Evolutionary conservation across 306 rosid species (phyloP).

Genomic region (Cajanus cajan): DNA sequence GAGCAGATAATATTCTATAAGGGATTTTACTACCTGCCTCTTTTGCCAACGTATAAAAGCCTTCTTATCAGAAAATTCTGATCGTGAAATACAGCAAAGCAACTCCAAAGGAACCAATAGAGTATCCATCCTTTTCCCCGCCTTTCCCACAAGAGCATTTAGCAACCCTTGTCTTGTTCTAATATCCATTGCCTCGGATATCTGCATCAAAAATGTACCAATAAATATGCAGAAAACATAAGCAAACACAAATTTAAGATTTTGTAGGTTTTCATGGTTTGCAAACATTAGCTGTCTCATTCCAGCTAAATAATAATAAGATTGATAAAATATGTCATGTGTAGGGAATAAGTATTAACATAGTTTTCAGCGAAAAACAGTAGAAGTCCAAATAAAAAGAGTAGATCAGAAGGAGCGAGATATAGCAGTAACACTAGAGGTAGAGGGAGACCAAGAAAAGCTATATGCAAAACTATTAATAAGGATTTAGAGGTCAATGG

Average conservation of each 20-base stretch:
- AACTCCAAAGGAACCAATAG: conserved; percentile 91
- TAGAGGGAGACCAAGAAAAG: not conserved
- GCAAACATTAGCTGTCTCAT: conserved; percentile 16
- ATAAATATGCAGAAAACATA: conserved; percentile 13
- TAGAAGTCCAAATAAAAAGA: not conserved
- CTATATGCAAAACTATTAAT: not conserved
- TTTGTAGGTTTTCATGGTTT: conserved; percentile 8
- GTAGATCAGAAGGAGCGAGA: not conserved
- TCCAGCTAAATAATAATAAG: conserved; percentile 10
- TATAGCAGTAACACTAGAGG: not conserved
- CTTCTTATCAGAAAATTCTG: conserved; percentile 98
- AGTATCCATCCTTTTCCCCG: conserved; percentile 95
- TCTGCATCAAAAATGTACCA: conserved; percentile 49
- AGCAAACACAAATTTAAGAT: conserved; percentile 8
- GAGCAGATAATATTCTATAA: conserved; percentile 16
- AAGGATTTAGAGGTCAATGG: not conserved
- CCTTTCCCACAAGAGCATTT: conserved; percentile 90
- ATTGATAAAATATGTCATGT: not conserved
- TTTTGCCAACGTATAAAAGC: conserved; percentile 95
- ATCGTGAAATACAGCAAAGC: conserved; percentile 79
- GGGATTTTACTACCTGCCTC: conserved; percentile 74
- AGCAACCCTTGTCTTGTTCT: conserved; percentile 93
- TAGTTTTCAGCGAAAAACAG: not conserved
- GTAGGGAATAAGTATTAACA: conserved; percentile 12
- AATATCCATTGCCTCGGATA: conserved; percentile 85